Evolutionary conservation across 2,329 filamentous ascomycete species (phyloP), one percentile per base, ranked within the genome.

Genomic region (Botrytis paeoniae): DNA sequence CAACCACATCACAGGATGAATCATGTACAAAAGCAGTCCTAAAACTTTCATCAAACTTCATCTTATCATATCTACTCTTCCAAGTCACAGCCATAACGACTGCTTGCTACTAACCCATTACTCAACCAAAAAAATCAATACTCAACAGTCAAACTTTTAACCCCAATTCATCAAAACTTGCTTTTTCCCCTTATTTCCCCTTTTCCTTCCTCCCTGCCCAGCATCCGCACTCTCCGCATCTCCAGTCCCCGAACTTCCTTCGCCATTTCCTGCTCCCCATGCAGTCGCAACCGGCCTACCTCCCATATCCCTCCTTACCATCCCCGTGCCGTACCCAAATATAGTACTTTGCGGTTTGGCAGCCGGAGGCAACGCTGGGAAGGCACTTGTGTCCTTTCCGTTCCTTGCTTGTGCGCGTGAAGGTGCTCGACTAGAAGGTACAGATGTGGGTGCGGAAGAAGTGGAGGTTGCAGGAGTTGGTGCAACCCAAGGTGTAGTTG

Each of bases 321-420:
- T 78, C 81, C 6, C 88, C 83, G 7, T 83, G 81, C 89, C 89
- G 77, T 90, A 90, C 4, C 88, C 88, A 71, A 90, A 89, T 62
- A 91, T 89, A 0, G 87, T 89, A 1, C 87, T 89, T 60, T 85
- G 84, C 4, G 88, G 87, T 78, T 91, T 98, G 0, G 92, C 87
- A 1, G 94, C 94, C 0, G 90, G 86, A 0, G 95, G 95, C 1
- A 98, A 86, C 1, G 94, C 91, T 0, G 95, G 95, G 82, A 98
- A 98, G 0, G 90, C 89, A 75, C 95, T 91, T 16, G 80, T 78
- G 79, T 80, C 73, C 32, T 66, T 65, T 63, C 63, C 25, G 70
- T 70, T 25, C 41, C 72, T 63, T 29, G 73, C 22, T 29, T 51
- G 63, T 9, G 51, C 62, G 16, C 68, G 74, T 35, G 57, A 70